These are phyloP conservation scores for Podaxis rugospora DNA, from an alignment of 768 basidiomycete species.

Conservation along the genomic window DNA sequence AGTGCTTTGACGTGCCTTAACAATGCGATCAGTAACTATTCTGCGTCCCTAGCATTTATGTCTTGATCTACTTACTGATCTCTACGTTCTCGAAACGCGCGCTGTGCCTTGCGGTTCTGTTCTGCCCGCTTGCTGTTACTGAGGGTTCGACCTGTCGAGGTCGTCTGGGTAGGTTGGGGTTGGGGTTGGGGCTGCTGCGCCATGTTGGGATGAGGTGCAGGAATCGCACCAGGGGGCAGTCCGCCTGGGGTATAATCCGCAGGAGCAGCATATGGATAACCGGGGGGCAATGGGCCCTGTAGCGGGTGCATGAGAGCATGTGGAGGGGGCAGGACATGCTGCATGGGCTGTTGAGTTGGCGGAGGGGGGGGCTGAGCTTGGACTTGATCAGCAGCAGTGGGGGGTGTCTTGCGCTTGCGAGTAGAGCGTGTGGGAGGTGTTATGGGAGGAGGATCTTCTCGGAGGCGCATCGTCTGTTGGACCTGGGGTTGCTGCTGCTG, in stretches of 20 bases:
- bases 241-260: constrained; percentile 54
- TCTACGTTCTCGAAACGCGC: constrained; percentile 85
- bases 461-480: constrained; percentile 50
- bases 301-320: constrained; percentile 50
- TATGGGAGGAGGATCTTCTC: constrained; percentile 51
- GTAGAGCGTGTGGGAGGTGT: constrained; percentile 38
- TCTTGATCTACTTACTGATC: constrained; percentile 63
- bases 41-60: neutral
- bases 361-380: constrained; percentile 23
- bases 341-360: constrained; percentile 31
- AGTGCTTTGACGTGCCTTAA: constrained; percentile 81
- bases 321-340: constrained; percentile 52
- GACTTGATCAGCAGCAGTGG: constrained; percentile 30
- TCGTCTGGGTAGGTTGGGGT: constrained; percentile 20
- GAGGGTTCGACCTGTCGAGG: constrained; percentile 46
- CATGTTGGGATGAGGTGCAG: constrained; percentile 22
- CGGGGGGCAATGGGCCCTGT: constrained; percentile 40
- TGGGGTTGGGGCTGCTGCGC: constrained; percentile 24
- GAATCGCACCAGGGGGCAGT: constrained; percentile 29
- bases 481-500: constrained; percentile 12
- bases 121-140: constrained; percentile 86
- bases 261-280: constrained; percentile 41
- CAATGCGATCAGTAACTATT: neutral
- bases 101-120: constrained; percentile 92
- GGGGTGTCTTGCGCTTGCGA: constrained; percentile 71